phyloP scores from a whole-genome alignment of 345 rosid species.

The Syzygium aqueum region DNA sequence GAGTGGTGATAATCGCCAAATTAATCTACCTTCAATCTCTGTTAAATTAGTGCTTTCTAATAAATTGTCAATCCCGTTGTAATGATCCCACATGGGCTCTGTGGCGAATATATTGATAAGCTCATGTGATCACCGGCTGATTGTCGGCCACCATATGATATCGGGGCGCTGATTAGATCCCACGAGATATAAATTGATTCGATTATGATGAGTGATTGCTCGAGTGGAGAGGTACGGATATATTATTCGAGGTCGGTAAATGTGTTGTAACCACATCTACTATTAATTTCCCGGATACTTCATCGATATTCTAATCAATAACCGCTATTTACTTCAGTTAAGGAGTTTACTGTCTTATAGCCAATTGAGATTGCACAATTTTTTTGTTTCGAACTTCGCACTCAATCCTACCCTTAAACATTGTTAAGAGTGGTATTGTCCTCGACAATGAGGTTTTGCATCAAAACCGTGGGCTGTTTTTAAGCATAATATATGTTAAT shows the following conservation, averaged over 20 bases:
- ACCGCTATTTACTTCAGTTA: background rate
- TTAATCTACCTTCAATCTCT: background rate
- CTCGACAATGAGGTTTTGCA: slow-evolving; percentile 6
- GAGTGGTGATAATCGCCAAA: background rate
- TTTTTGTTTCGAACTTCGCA: background rate
- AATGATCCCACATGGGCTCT: background rate
- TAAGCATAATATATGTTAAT: background rate
- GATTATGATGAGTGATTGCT: background rate
- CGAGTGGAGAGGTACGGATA: background rate
- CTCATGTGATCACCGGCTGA: background rate
- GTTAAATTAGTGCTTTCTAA: background rate
- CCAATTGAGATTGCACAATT: background rate
- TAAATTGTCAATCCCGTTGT: background rate
- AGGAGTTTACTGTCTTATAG: background rate
- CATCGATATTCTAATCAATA: background rate
- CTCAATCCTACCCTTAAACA: background rate
- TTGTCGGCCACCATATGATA: background rate
- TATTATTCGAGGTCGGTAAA: background rate
- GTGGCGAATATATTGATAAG: background rate
- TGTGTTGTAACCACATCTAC: background rate
- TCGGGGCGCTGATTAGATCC: background rate
- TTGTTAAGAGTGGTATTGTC: slow-evolving; percentile 1
- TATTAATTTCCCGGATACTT: background rate
- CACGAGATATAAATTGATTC: background rate
- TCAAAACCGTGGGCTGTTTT: slow-evolving; percentile 18